Evolutionary conservation across 2,329 filamentous ascomycete species (phyloP).

Genomic region (Metarhizium sp.): DNA sequence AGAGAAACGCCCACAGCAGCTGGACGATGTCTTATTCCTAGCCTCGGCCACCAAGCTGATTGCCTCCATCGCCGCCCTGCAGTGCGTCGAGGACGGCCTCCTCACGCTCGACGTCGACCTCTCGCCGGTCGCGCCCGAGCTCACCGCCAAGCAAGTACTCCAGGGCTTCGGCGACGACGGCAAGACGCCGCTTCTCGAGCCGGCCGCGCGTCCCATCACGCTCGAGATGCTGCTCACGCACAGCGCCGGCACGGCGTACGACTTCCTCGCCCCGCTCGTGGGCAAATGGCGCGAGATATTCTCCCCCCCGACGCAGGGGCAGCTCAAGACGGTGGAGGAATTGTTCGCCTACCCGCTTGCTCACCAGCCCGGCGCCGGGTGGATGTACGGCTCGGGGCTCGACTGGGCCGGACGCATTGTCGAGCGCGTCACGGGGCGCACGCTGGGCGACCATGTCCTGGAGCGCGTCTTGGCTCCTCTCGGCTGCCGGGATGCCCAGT

Average conservation of each 20-base stretch:
- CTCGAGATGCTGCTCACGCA: conserved; percentile 42
- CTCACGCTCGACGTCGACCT: conserved; percentile 37
- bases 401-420: conserved; percentile 46
- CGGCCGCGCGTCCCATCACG: conserved; percentile 30
- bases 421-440: conserved; percentile 33
- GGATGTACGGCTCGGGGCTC: conserved; percentile 38
- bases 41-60: conserved; percentile 35
- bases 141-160: conserved; percentile 37
- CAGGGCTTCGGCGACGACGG: conserved; percentile 33
- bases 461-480: conserved; percentile 35
- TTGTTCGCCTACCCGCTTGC: conserved; percentile 28
- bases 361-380: conserved; percentile 36
- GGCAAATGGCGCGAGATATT: conserved; percentile 25
- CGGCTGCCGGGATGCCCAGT: conserved; percentile 27
- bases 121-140: conserved; percentile 33
- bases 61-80: conserved; percentile 41
- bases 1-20: conserved; percentile 21
- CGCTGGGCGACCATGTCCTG: conserved; percentile 33
- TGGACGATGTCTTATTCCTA: conserved; percentile 25
- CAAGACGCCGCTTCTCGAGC: conserved; percentile 25
- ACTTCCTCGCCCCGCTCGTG: conserved; percentile 27
- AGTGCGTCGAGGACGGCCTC: conserved; percentile 43
- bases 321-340: conserved; percentile 27
- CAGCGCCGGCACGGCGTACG: conserved; percentile 37
- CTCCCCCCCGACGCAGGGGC: conserved; percentile 8